Evolutionary conservation across 1,139 yeast species (phyloP).

Genomic region (Entelexis paramagnoliae): DNA sequence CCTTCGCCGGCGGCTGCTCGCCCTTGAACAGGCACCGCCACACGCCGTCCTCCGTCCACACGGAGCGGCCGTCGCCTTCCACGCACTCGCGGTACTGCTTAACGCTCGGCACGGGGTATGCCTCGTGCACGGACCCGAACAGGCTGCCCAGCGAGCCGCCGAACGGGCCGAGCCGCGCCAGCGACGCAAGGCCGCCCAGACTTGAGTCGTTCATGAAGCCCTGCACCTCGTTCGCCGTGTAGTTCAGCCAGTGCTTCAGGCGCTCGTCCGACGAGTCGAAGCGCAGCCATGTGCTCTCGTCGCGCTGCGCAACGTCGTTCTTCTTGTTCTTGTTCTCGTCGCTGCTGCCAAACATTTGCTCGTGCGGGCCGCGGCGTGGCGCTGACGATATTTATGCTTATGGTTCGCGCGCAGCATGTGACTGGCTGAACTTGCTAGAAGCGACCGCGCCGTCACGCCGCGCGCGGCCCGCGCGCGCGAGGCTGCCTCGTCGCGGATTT

Average conservation of each 20-base stretch:
- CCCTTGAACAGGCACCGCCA: constrained; percentile 81
- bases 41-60: constrained; percentile 68
- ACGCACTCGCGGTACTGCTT: constrained; percentile 53
- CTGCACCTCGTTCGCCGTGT: not conserved
- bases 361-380: not conserved
- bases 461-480: too few relatives aligned
- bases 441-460: not conserved
- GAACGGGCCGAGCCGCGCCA: not conserved
- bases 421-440: constrained; percentile 1
- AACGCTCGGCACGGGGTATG: constrained; percentile 54
- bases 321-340: not conserved
- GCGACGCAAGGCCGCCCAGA: not conserved
- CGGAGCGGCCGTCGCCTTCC: constrained; percentile 53
- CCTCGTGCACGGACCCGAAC: constrained; percentile 19
- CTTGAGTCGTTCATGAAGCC: constrained; percentile 4
- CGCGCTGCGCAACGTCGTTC: not conserved
- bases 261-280: not conserved
- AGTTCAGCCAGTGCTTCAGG: constrained; percentile 2
- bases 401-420: constrained; percentile 1
- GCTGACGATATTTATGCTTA: not conserved
- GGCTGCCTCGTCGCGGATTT: too few relatives aligned
- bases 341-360: not conserved
- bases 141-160: constrained; percentile 1
- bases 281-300: not conserved
- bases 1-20: constrained; percentile 23